phyloP scores from a whole-genome alignment of 495 filamentous ascomycete genomes.

The Lophiostoma macrostomum region DNA sequence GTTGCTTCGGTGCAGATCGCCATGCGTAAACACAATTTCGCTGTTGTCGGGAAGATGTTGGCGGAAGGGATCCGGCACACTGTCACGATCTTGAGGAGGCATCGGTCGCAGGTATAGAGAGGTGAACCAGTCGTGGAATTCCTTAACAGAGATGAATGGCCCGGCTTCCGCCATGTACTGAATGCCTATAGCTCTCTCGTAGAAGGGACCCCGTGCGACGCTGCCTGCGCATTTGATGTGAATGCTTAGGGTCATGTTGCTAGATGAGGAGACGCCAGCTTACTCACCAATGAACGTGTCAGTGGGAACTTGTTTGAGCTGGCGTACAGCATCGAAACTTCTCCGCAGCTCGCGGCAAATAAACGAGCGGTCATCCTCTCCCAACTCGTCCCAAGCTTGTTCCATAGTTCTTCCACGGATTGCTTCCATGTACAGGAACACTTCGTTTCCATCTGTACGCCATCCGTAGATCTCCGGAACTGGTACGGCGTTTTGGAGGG shows the following conservation, averaged over 20 bases:
- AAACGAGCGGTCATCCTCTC: conserved; percentile 35
- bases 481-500: conserved; percentile 40
- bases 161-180: conserved; percentile 25
- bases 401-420: conserved; percentile 43
- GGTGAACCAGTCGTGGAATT: conserved; percentile 49
- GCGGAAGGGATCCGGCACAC: conserved; percentile 43
- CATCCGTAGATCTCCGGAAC: conserved; percentile 51
- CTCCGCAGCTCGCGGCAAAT: conserved; percentile 42
- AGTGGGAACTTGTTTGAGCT: conserved; percentile 39
- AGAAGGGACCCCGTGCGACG: conserved; percentile 34
- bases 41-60: conserved; percentile 42
- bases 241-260: not conserved
- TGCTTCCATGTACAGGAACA: conserved; percentile 52
- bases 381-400: conserved; percentile 41
- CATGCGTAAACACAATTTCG: conserved; percentile 49
- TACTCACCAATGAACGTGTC: conserved; percentile 39
- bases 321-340: conserved; percentile 36
- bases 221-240: conserved; percentile 9
- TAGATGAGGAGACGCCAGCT: not conserved
- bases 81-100: conserved; percentile 30
- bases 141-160: conserved; percentile 43
- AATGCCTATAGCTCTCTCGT: conserved; percentile 9
- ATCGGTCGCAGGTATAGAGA: conserved; percentile 31
- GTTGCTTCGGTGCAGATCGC: conserved; percentile 48
- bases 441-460: conserved; percentile 42